Percentiles rank a stretch among this genome's conserved stretches.
phyloP scores from a whole-genome alignment of 768 basidiomycete species.

The Boletus sensibilis region DNA sequence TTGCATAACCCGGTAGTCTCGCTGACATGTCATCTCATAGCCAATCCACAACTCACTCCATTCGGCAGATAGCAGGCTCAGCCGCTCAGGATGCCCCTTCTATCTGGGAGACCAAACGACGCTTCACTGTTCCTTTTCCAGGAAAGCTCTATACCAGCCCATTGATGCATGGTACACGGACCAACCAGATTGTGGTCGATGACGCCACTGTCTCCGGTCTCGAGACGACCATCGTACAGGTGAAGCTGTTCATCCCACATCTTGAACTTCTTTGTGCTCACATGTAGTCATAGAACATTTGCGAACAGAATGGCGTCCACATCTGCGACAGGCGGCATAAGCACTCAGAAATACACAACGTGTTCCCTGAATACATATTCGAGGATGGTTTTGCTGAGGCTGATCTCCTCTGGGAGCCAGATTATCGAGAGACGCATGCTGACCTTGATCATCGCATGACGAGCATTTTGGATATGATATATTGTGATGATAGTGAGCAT shows the following conservation, averaged over 20 bases:
- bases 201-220: slow-evolving; percentile 29
- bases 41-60: slow-evolving; percentile 50
- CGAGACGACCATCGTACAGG: slow-evolving; percentile 53
- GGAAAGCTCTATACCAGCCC: slow-evolving; percentile 37
- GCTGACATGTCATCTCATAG: background rate
- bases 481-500: background rate
- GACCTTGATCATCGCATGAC: slow-evolving; percentile 1
- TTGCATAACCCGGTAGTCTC: background rate
- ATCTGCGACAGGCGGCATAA: slow-evolving; percentile 67
- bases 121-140: slow-evolving; percentile 1
- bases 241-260: slow-evolving; percentile 14
- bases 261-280: background rate
- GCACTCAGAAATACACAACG: slow-evolving; percentile 36
- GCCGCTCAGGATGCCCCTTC: background rate
- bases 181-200: slow-evolving; percentile 50
- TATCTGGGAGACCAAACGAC: slow-evolving; percentile 2
- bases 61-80: slow-evolving; percentile 55
- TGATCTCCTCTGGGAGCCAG: slow-evolving; percentile 52
- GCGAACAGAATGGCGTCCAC: slow-evolving; percentile 62
- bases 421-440: slow-evolving; percentile 6
- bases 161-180: slow-evolving; percentile 54
- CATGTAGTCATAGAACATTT: slow-evolving; percentile 47
- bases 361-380: slow-evolving; percentile 48
- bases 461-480: background rate
- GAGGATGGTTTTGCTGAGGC: slow-evolving; percentile 58